A percentile compares a stretch with the other conserved stretches of the same genome.
phyloP scores from a whole-genome alignment of 1,139 yeast species.

The Pichia sp. region DNA sequence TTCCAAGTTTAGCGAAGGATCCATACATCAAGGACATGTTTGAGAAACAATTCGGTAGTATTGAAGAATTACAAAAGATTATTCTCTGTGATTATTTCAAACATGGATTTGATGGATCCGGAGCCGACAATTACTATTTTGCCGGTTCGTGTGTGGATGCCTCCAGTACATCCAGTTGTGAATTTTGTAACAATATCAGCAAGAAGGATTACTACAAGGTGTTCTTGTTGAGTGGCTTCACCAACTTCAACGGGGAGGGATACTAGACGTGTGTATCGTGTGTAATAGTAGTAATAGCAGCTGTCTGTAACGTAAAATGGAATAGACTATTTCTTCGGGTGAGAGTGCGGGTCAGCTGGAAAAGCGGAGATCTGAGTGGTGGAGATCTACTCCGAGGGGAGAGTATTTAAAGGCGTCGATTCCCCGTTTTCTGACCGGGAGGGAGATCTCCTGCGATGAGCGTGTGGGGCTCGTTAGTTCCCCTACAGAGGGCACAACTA shows the following conservation, averaged over 20 bases:
- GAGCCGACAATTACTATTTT: constrained; percentile 75
- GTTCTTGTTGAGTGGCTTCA: constrained; percentile 65
- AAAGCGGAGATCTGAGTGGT: neutral
- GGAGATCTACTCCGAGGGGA: neutral
- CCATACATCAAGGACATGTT: constrained; percentile 49
- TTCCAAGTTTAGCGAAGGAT: constrained; percentile 51
- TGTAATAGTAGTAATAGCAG: too few relatives aligned
- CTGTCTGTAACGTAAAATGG: too few relatives aligned
- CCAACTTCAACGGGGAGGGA: constrained; percentile 78
- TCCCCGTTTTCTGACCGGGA: too few relatives aligned
- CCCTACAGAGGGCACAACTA: too few relatives aligned
- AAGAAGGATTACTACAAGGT: constrained; percentile 63
- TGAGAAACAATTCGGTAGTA: constrained; percentile 51
- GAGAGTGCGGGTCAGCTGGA: too few relatives aligned
- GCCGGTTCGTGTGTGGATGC: constrained; percentile 84
- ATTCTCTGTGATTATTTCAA: constrained; percentile 67
- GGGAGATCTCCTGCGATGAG: too few relatives aligned
- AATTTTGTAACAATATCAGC: constrained; percentile 66
- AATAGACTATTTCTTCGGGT: too few relatives aligned
- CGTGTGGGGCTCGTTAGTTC: too few relatives aligned
- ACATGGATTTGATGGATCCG: constrained; percentile 76
- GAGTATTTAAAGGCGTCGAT: neutral
- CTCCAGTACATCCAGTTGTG: constrained; percentile 75
- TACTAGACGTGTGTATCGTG: constrained; percentile 27
- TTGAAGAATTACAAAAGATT: constrained; percentile 47